phyloP scores from a whole-genome alignment of 2,329 filamentous ascomycete species.

The Sporothrix brunneoviolacea region DNA sequence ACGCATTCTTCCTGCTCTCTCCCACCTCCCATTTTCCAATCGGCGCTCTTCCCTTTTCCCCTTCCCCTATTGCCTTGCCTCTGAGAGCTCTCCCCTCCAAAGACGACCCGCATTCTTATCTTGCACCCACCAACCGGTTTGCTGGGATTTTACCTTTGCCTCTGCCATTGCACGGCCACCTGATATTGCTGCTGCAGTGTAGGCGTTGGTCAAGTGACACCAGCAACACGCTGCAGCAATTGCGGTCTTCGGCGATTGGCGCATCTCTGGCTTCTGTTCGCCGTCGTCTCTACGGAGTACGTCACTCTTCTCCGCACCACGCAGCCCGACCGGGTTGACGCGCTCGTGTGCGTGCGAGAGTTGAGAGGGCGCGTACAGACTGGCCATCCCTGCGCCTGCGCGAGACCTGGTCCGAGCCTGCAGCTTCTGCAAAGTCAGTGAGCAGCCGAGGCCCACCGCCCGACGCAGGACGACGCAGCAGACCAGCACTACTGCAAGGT shows the following conservation, averaged over 20 bases:
- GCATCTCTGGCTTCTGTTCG: neutral
- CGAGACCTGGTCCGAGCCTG: neutral
- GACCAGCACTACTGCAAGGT: constrained; percentile 8
- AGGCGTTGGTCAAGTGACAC: neutral
- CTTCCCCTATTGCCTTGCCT: too few relatives aligned
- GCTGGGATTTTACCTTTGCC: neutral
- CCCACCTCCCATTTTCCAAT: neutral
- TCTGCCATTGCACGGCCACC: too few relatives aligned
- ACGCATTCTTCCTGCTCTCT: neutral
- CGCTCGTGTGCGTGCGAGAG: too few relatives aligned
- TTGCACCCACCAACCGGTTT: neutral
- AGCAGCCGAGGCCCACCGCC: constrained; percentile 7
- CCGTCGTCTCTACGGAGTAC: too few relatives aligned
- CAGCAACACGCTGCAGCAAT: neutral
- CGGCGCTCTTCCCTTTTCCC: neutral
- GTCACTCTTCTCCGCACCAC: too few relatives aligned
- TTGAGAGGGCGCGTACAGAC: neutral
- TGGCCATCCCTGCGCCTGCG: neutral
- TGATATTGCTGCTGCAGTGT: neutral
- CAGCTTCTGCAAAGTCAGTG: neutral
- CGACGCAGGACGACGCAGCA: constrained; percentile 4
- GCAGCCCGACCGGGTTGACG: too few relatives aligned
- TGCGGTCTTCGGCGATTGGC: neutral
- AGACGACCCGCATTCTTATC: constrained; percentile 4
- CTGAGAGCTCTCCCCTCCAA: neutral